These are phyloP conservation scores for Boechera retrofracta DNA, from an alignment of 345 rosid genomes.

Conservation along the genomic window DNA sequence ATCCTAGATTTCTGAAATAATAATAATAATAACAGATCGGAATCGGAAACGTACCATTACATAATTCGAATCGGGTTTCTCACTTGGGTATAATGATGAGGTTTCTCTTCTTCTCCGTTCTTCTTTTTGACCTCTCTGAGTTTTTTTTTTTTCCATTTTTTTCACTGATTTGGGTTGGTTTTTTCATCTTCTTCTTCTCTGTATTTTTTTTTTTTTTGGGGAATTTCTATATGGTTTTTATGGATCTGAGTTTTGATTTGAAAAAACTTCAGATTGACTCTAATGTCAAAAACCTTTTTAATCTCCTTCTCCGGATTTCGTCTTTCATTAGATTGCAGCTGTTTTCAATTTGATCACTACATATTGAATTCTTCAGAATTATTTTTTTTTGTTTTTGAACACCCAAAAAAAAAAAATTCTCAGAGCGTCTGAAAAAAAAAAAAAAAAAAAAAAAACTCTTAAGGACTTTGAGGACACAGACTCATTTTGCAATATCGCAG, in stretches of 20 bases:
- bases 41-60: conserved; percentile 19
- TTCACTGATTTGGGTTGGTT: neutral
- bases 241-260: conserved; percentile 43
- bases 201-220: neutral
- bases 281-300: conserved; percentile 17
- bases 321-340: neutral
- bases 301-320: neutral
- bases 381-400: neutral
- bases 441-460: neutral
- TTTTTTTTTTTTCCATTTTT: conserved; percentile 2
- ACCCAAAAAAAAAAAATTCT: too few relatives aligned
- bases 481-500: conserved; percentile 17
- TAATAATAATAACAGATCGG: conserved; percentile 36
- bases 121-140: neutral
- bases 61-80: conserved; percentile 28
- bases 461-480: neutral
- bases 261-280: conserved; percentile 22
- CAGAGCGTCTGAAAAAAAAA: neutral
- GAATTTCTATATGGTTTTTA: neutral
- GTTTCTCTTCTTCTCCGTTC: conserved; percentile 39
- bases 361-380: neutral
- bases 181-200: neutral
- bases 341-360: conserved; percentile 13
- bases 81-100: conserved; percentile 49
- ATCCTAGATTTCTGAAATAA: conserved; percentile 21